Evolutionary conservation across 169 alveolate genomes (phyloP), one percentile per base, ranked within the genome.

Genomic region (Cystoisospora suis): DNA sequence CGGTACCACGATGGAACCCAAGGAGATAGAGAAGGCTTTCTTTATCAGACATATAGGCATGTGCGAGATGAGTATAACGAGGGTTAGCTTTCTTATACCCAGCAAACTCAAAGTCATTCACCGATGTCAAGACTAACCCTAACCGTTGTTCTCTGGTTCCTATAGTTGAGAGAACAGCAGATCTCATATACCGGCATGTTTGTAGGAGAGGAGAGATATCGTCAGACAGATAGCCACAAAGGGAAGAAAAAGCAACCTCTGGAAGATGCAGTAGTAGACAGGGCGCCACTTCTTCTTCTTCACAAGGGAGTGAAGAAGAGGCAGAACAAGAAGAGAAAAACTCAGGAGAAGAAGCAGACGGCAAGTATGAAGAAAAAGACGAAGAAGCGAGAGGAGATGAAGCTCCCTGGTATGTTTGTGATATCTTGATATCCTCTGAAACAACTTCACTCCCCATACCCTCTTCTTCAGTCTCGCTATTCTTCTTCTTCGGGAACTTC

Each of bases 11-110:
- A 36, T 44, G 34, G 77, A 65, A 65, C 0, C 44, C 34, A 15
- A 65, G 77, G 45, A 65, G n/a, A 65, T 65, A 65, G 36, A 65
- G 34, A n/a, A 65, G 77, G 12, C 7, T 15, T 44, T 6, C 77
- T 23, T n/a, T 12, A 44, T 65, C 77, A 12, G 6, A 5, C 77
- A 32, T n/a, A 44, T 32, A 65, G 5, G 77, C 77, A 36, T 65
- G 77, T 20, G 77, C 36, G 34, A 65, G 77, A n/a, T 65, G 77
- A 6, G 77, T 65, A 17, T 17, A 65, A 44, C 77, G 77, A n/a
- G 34, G n/a, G n/a, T n/a, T n/a, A n/a, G n/a, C n/a, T n/a, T n/a
- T n/a, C n/a, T n/a, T n/a, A n/a, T n/a, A n/a, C n/a, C n/a, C n/a
- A n/a, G n/a, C n/a, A n/a, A n/a, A n/a, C n/a, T n/a, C n/a, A n/a